Conservation (phyloP, 2,329 filamentous ascomycete genomes). For the Aspergillus fumigatus region DNA sequence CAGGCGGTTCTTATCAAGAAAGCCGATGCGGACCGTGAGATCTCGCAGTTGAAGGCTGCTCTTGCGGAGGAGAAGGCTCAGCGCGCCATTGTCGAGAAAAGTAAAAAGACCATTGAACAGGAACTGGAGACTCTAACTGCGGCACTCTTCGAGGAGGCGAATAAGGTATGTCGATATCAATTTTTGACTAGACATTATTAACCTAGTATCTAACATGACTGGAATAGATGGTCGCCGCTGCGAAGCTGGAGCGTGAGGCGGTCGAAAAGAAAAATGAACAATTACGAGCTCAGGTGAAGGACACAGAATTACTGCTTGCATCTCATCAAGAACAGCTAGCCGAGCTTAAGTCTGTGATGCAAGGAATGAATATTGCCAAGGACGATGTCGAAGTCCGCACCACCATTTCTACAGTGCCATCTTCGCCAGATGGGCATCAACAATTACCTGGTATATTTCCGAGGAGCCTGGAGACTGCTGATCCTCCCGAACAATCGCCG, state of each 20-base stretch:
- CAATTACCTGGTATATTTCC: slow-evolving; percentile 52
- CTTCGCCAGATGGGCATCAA: slow-evolving; percentile 65
- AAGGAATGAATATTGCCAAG: slow-evolving; percentile 67
- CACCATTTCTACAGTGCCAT: slow-evolving; percentile 66
- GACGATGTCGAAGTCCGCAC: slow-evolving; percentile 67
- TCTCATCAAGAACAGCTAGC: slow-evolving; percentile 91
- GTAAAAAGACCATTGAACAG: slow-evolving; percentile 84
- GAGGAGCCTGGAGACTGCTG: slow-evolving; percentile 58
- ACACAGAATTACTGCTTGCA: slow-evolving; percentile 78
- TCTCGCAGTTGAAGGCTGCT: slow-evolving; percentile 53
- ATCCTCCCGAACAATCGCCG: slow-evolving; percentile 47
- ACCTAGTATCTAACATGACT: slow-evolving; percentile 10
- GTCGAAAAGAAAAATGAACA: slow-evolving; percentile 83
- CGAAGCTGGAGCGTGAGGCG: slow-evolving; percentile 77
- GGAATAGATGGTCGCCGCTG: slow-evolving; percentile 77
- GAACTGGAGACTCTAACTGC: slow-evolving; percentile 88
- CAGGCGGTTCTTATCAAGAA: slow-evolving; percentile 72
- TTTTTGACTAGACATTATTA: not conserved
- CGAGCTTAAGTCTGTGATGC: slow-evolving; percentile 88
- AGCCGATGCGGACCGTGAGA: slow-evolving; percentile 69
- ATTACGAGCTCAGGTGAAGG: slow-evolving; percentile 75
- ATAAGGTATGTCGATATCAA: slow-evolving; percentile 55
- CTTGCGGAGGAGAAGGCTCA: slow-evolving; percentile 63
- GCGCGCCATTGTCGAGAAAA: slow-evolving; percentile 64
- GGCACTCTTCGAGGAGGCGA: slow-evolving; percentile 95